Percentiles rank a stretch among this genome's conserved stretches.
Conservation (phyloP, 179 eudicot species). For the Gypsophila paniculata region DNA sequence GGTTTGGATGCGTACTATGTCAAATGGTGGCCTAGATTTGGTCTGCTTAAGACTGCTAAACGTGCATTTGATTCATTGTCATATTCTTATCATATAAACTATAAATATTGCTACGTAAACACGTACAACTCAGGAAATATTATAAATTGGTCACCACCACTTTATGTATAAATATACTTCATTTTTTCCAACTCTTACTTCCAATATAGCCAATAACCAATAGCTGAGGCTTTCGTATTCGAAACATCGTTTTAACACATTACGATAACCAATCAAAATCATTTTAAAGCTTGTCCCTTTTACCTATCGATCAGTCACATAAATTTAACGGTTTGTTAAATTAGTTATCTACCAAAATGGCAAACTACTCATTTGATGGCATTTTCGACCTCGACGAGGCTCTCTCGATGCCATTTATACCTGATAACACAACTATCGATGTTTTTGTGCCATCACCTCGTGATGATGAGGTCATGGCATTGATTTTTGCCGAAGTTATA, state of each 20-base stretch:
- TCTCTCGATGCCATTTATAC: slow-evolving; percentile 9
- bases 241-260: no score
- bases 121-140: background rate
- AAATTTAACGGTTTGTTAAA: no score
- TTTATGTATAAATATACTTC: no score
- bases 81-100: background rate
- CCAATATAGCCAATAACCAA: no score
- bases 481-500: background rate
- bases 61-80: background rate
- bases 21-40: background rate
- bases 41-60: background rate
- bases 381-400: slow-evolving; percentile 29
- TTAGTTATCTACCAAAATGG: background rate
- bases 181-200: no score
- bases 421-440: background rate
- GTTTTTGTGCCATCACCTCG: background rate
- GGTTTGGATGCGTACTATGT: background rate
- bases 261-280: no score
- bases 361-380: slow-evolving; percentile 3
- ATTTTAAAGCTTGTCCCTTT: no score
- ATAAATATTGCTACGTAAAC: background rate
- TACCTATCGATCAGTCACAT: no score
- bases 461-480: background rate
- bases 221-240: no score
- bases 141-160: no score